Base-by-base conservation (phyloP, 208 protist genomes). In the Blastocrithidia nonstop region DNA sequence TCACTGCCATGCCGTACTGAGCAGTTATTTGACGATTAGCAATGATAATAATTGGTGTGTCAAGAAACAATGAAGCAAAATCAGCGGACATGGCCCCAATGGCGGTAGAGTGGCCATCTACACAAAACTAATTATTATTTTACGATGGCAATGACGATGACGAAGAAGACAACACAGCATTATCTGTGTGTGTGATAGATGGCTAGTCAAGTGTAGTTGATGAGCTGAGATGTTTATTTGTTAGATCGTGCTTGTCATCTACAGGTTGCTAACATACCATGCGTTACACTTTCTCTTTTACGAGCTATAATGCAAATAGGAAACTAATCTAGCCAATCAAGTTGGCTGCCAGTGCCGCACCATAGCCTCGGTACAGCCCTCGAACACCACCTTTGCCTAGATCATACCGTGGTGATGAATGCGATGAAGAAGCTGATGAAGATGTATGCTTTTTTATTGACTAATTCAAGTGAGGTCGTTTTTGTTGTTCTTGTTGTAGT, bases 21-120 rank as follows among this genome's bases (percentile, higher is more conserved):
- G 82, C 66, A 15, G 82, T 92, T 67, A 92, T 81, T 50, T 92
- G 82, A 3, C 75, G 57, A 46, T 85, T 85, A 44, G 58, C 67
- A 25, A 88, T 62, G 17, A 92, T 61, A 15, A 68, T 64, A 4
- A 84, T 41, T 0, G 82, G 82, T 0, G 72, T 82, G 38, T 75
- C 57, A 39, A 85, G 40, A 17, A 78, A 38, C 15, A 87, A 64
- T 9, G 82, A 42, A 23, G 70, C 71, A 11, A 75, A 36, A 37
- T 88, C 78, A 7, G 73, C 82, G 26, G 51, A 61, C 77, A 91
- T 78, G 15, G 75, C 82, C 5, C 75, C 75, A 0, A 68, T 32
- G 7, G 82, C 77, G 8, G 69, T 56, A 29, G 61, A 61, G 33
- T 43, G 54, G 55, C 76, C 81, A 43, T 71, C 67, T 0, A 52